phyloP scores from a whole-genome alignment of 768 basidiomycete species.

The Agrocybe chaxingu region DNA sequence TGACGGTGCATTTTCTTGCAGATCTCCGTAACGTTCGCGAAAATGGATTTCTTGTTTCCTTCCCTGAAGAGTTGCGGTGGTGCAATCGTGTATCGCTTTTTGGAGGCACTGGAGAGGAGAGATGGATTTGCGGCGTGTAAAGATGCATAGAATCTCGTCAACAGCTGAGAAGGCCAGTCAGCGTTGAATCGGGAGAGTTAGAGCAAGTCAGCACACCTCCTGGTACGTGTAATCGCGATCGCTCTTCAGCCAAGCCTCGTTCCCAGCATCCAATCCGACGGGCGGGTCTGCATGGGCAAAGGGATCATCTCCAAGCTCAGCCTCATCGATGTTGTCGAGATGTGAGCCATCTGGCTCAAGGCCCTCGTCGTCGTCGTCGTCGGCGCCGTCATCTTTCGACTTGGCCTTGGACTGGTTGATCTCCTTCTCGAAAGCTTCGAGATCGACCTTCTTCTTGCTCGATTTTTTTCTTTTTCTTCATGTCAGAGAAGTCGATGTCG shows the following conservation, averaged over 20 bases:
- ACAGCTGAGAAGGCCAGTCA: constrained; percentile 51
- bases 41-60: constrained; percentile 96
- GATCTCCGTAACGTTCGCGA: constrained; percentile 95
- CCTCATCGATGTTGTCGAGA: constrained; percentile 70
- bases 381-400: constrained; percentile 43
- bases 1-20: constrained; percentile 97
- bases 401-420: constrained; percentile 70
- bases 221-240: constrained; percentile 96
- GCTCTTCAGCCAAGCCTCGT: constrained; percentile 85
- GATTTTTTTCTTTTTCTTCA: constrained; percentile 97
- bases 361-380: constrained; percentile 52
- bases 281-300: constrained; percentile 63
- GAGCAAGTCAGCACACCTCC: constrained; percentile 55
- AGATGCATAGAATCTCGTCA: constrained; percentile 87
- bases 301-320: constrained; percentile 86
- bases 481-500: constrained; percentile 91
- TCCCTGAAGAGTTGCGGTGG: constrained; percentile 93
- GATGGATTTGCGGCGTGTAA: constrained; percentile 94
- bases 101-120: constrained; percentile 72
- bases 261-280: constrained; percentile 67
- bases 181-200: neutral
- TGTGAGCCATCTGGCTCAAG: constrained; percentile 58
- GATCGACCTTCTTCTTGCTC: constrained; percentile 84
- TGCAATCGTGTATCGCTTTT: constrained; percentile 95
- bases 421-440: constrained; percentile 95